These are phyloP conservation scores for Coniella vitis DNA, from an alignment of 2,329 filamentous ascomycete genomes.

Conservation along the genomic window DNA sequence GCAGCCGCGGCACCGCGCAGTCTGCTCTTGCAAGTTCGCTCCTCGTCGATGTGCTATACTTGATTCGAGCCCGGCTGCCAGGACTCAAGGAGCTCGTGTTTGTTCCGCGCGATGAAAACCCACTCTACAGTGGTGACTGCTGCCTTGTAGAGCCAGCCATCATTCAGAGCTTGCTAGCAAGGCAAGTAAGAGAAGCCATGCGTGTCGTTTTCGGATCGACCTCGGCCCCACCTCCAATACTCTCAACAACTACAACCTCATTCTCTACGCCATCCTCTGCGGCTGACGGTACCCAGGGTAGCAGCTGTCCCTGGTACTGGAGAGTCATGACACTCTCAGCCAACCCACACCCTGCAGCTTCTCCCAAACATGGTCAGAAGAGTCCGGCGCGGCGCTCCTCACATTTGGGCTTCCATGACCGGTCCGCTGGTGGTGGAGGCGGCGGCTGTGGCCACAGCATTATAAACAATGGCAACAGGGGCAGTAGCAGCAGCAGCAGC, in stretches of 20 bases:
- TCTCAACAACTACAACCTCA: too few species aligned
- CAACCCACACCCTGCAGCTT: slow-evolving; percentile 15
- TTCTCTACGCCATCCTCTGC: too few species aligned
- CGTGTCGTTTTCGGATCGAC: slow-evolving; percentile 24
- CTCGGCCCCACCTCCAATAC: slow-evolving; percentile 7
- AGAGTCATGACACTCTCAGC: slow-evolving; percentile 27
- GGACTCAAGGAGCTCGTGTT: slow-evolving; percentile 36
- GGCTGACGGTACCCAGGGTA: slow-evolving; percentile 25
- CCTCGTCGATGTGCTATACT: slow-evolving; percentile 33
- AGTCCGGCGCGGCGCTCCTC: too few species aligned
- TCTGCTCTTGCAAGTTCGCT: slow-evolving; percentile 29
- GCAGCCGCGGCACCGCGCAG: neutral
- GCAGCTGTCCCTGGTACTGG: slow-evolving; percentile 24
- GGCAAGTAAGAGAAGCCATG: slow-evolving; percentile 30
- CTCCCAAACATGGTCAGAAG: too few species aligned
- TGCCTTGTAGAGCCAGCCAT: slow-evolving; percentile 25
- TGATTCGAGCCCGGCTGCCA: slow-evolving; percentile 32
- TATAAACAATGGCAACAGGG: too few species aligned
- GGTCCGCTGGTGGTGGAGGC: too few species aligned
- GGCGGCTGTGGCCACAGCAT: too few species aligned
- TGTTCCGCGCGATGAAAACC: slow-evolving; percentile 34
- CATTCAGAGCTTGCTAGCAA: slow-evolving; percentile 28
- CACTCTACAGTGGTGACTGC: slow-evolving; percentile 23
- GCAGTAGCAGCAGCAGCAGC: too few species aligned
- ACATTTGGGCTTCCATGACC: too few species aligned